A percentile compares a stretch with the other conserved stretches of the same genome.
Evolutionary conservation across 225 moss, liverwort and hornwort species (phyloP).

Genomic region (Climacium dendroides): DNA sequence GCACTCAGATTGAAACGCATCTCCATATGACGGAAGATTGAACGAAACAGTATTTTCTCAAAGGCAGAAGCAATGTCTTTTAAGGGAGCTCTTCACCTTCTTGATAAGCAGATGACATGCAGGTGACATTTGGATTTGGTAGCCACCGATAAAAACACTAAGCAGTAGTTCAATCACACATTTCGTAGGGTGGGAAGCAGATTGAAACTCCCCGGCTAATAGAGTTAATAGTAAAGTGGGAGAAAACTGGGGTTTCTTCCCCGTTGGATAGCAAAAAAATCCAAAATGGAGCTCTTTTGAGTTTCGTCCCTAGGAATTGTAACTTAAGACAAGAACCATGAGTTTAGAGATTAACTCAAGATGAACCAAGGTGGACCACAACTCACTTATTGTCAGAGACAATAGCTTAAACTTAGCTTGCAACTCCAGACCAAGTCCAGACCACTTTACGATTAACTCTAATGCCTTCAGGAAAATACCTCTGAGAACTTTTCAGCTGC

Average conservation of each 20-base stretch:
- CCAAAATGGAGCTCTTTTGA: neutral
- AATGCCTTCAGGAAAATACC: neutral
- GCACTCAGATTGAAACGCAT: neutral
- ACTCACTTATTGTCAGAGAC: too few species aligned
- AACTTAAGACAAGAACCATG: neutral
- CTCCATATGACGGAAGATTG: neutral
- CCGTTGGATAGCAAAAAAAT: neutral
- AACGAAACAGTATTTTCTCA: neutral
- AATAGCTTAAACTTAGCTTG: neutral
- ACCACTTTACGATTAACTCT: neutral
- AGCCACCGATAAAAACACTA: neutral
- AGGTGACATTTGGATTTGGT: neutral
- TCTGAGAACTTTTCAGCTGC: constrained; percentile 15
- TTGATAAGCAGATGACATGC: neutral
- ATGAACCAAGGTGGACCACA: neutral
- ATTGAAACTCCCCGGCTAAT: neutral
- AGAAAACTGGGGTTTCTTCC: neutral
- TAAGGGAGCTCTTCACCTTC: neutral
- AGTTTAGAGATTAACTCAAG: neutral
- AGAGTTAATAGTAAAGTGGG: neutral
- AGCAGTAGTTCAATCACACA: neutral
- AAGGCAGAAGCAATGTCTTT: neutral
- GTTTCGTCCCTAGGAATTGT: neutral
- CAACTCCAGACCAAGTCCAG: neutral
- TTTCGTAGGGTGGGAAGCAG: neutral